Conservation (phyloP, 768 basidiomycete genomes). For the Russula earlei region DNA sequence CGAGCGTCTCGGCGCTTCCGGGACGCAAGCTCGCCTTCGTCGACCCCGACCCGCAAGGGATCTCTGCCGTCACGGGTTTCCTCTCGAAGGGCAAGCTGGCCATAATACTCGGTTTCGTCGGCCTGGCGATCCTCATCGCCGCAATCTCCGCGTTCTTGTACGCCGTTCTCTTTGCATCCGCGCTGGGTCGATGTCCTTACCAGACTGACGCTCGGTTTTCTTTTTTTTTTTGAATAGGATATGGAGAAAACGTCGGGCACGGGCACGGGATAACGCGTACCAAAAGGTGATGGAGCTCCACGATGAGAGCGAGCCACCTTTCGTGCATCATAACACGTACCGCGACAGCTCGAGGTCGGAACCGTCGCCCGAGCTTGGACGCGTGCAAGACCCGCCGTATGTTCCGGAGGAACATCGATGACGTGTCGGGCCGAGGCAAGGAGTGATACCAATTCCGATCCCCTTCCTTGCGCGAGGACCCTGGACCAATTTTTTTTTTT, state of each 20-base stretch:
- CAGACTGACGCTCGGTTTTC: not conserved
- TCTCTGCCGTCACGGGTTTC: conserved; percentile 35
- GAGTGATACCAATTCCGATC: too few species aligned
- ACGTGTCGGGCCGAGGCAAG: too few species aligned
- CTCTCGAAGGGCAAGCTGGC: conserved; percentile 36
- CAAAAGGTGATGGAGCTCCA: not conserved
- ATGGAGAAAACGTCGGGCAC: conserved; percentile 13
- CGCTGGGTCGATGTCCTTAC: not conserved
- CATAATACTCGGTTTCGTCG: conserved; percentile 40
- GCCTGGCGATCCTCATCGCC: conserved; percentile 34
- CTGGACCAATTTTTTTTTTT: too few species aligned
- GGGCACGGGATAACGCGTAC: not conserved
- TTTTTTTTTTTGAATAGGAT: not conserved
- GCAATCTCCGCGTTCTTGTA: conserved; percentile 30
- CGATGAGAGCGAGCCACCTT: conserved; percentile 1
- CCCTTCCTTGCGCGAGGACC: too few species aligned
- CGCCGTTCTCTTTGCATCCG: conserved; percentile 6
- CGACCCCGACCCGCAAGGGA: conserved; percentile 48
- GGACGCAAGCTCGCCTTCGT: conserved; percentile 36
- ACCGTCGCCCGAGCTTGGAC: not conserved
- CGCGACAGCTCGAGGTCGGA: not conserved
- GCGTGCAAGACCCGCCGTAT: not conserved
- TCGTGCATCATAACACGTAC: not conserved
- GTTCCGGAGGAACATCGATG: not conserved
- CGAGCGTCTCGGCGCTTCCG: conserved; percentile 24